phyloP scores from a whole-genome alignment of 2,329 filamentous ascomycete species.

The Sporothrix variecibatus region DNA sequence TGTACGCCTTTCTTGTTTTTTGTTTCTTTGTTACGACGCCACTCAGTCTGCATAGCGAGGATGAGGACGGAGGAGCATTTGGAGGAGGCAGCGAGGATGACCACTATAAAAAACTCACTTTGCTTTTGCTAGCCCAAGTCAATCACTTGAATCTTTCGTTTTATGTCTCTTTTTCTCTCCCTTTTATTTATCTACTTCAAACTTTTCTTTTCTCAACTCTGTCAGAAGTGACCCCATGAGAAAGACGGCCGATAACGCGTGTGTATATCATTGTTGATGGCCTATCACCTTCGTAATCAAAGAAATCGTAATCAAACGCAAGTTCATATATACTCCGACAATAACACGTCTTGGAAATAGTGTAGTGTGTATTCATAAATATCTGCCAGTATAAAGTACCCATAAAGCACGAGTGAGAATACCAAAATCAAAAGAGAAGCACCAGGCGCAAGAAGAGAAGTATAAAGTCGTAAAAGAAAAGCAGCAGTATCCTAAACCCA shows the following conservation, averaged over 20 bases:
- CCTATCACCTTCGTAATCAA: background rate
- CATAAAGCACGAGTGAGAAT: background rate
- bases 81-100: background rate
- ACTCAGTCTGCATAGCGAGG: slow-evolving; percentile 25
- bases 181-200: background rate
- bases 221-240: background rate
- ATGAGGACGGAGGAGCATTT: slow-evolving; percentile 19
- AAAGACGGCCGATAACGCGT: background rate
- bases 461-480: background rate
- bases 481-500: background rate
- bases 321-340: background rate
- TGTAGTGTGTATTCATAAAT: background rate
- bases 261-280: background rate
- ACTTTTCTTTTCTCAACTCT: background rate
- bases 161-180: background rate
- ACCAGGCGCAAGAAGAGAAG: background rate
- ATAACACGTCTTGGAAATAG: background rate
- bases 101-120: background rate
- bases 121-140: background rate
- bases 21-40: slow-evolving; percentile 14
- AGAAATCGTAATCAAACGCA: background rate
- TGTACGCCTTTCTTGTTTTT: background rate
- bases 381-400: background rate
- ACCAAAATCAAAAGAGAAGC: background rate
- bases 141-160: slow-evolving; percentile 10